Evolutionary conservation across 208 protist species (phyloP), one percentile per base, ranked within the genome.

Genomic region (Novymonas esmeraldas): DNA sequence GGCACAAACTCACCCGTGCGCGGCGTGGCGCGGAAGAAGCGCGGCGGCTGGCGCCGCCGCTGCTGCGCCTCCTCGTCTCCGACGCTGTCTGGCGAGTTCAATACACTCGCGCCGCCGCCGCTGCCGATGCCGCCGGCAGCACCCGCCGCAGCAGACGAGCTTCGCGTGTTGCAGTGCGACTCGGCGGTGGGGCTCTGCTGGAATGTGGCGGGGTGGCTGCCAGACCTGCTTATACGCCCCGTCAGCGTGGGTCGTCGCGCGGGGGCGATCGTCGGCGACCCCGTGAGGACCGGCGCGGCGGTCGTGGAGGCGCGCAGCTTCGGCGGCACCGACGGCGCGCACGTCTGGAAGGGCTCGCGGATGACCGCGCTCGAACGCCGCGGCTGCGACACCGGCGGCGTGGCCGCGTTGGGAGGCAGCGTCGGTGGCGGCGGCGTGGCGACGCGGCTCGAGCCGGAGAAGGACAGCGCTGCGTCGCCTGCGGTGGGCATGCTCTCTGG

Each of bases 1-100:
- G 63, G 50, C 34, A 66, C 56, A 54, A 72, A 82, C n/a, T 68
- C 63, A 2, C 73, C 73, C 13, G 50, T 54, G 1, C 41, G 56
- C 10, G 77, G 71, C 41, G 64, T 36, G 0, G 54, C 64, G 51
- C 61, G 29, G 65, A 70, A 77, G 45, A 76, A 74, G 16, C 22
- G 41, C 2, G 51, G 39, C 16, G 28, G 13, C 42, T 14, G 11
- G 29, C 38, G 51, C 42, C n/a, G 11, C 39, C 38, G 51, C 42
- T n/a, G 56, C 58, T 26, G 6, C 3, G n/a, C 24, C 44, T 31
- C 72, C 20, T 76, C 70, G 36, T 66, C 73, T 33, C 54, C 68
- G 7, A 28, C 3, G 34, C 20, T 48, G 31, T 26, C 59, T 26
- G 59, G 49, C 6, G 51, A 44, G 42, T 51, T 73, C 2, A 9